A percentile compares a stretch with the other conserved stretches of the same genome.
These are phyloP conservation scores for Papiliotrema laurentii DNA, from an alignment of 1,284 basidiomycete genomes.

Conservation along the genomic window DNA sequence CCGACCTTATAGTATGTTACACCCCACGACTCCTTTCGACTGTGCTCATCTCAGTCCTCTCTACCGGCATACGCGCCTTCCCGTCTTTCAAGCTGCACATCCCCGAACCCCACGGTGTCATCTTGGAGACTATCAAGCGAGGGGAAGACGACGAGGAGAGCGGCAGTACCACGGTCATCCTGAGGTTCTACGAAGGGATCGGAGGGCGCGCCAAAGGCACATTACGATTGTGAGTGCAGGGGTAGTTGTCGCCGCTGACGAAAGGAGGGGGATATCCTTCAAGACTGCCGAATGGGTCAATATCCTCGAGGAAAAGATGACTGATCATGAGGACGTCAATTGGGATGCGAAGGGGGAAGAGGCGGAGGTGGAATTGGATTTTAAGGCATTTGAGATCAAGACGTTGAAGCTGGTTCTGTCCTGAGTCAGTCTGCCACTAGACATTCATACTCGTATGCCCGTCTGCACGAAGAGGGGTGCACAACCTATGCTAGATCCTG, in stretches of 20 bases:
- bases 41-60: not conserved
- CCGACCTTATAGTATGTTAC: constrained; percentile 51
- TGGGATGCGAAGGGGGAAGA: not conserved
- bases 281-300: constrained; percentile 63
- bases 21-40: not conserved
- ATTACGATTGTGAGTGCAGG: constrained; percentile 47
- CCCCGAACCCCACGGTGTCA: constrained; percentile 58
- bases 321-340: constrained; percentile 43
- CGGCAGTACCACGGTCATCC: constrained; percentile 55
- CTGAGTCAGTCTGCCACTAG: too few species aligned
- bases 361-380: not conserved
- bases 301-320: constrained; percentile 69
- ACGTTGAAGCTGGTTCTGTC: not conserved
- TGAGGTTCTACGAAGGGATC: constrained; percentile 80
- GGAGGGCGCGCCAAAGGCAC: constrained; percentile 69
- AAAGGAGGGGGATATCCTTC: constrained; percentile 53
- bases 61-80: not conserved
- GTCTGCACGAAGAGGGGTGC: too few species aligned
- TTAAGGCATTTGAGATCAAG: constrained; percentile 3
- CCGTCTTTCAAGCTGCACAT: not conserved
- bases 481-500: too few species aligned
- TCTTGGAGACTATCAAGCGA: constrained; percentile 90
- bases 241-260: not conserved
- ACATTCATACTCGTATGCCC: too few species aligned
- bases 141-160: constrained; percentile 61